Evolutionary conservation across 208 protist species (phyloP), one percentile per base, ranked within the genome.

Genomic region (Wallacemonas sp.): DNA sequence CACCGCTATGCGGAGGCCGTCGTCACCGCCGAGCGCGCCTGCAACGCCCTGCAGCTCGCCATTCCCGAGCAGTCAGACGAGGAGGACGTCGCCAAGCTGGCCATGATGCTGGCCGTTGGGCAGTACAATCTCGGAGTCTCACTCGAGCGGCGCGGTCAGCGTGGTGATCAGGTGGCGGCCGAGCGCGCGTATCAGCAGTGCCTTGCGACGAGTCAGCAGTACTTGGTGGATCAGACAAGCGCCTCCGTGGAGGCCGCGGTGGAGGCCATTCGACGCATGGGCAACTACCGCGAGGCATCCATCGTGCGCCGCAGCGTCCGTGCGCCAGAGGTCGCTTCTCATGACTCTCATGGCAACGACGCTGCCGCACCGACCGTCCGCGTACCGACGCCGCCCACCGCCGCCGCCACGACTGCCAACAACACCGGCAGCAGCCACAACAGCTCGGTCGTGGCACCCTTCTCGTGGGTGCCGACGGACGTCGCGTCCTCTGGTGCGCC

Each of bases 61-160:
- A 63, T 91, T 19, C 62, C 77, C 12, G 68, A 79, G 50, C 76
- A 86, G 19, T 54, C 53, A 9, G 65, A 66, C 19, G 71, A 78
- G 52, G 67, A 76, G 21, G 64, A 81, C 22, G 61, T 57, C 26
- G 42, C 60, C 22, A 50, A 41, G 52, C 24, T 66, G 10, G 83
- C 84, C 27, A 86, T 81, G 66, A 91, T 96, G 83, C 74, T 96
- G 38, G 84, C 77, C 6, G 83, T 96, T 5, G 88, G 78, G 3
- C 66, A 85, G 45, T 92, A 96, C 72, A 96, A 93, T 72, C 68
- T 96, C 21, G 91, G 86, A 2, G 88, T 92, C 17, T 91, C 91
- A 3, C 77, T 91, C 17, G 86, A 94, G 73, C 76, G 74, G 4
- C 73, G 82, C 21, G 79, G 65, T 32, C 53, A 71, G 21, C 39